Evolutionary conservation across 2,329 filamentous ascomycete genomes (phyloP).

Genomic region (Aspergillus sp.): DNA sequence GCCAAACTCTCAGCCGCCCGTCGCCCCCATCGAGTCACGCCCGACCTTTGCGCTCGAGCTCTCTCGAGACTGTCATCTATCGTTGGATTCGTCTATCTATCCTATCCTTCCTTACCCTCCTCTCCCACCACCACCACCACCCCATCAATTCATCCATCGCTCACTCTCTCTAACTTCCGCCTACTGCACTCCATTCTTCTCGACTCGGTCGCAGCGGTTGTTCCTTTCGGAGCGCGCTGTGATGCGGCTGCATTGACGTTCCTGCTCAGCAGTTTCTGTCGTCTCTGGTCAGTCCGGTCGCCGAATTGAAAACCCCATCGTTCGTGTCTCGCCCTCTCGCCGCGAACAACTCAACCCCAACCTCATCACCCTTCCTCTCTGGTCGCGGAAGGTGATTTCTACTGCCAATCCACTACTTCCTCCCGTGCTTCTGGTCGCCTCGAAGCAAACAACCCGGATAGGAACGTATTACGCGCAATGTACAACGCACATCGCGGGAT

Average conservation of each 20-base stretch:
- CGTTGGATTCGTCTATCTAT: neutral
- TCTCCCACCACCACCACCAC: neutral
- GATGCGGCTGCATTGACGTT: conserved; percentile 24
- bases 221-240: conserved; percentile 21
- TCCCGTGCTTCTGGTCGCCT: neutral
- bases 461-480: conserved; percentile 54
- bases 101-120: neutral
- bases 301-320: neutral
- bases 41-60: neutral
- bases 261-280: conserved; percentile 12
- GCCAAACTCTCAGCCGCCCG: conserved; percentile 33
- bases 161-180: neutral
- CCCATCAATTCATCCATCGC: conserved; percentile 6
- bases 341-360: conserved; percentile 2
- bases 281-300: conserved; percentile 7
- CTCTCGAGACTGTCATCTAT: neutral
- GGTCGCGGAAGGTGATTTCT: neutral
- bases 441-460: neutral
- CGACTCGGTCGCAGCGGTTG: conserved; percentile 11
- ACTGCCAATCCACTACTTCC: neutral
- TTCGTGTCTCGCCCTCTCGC: conserved; percentile 2
- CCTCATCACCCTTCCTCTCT: neutral
- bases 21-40: neutral
- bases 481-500: conserved; percentile 85
- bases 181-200: neutral